Evolutionary conservation across 257 asterid species (phyloP).

Genomic region (Forsythia viridissima): DNA sequence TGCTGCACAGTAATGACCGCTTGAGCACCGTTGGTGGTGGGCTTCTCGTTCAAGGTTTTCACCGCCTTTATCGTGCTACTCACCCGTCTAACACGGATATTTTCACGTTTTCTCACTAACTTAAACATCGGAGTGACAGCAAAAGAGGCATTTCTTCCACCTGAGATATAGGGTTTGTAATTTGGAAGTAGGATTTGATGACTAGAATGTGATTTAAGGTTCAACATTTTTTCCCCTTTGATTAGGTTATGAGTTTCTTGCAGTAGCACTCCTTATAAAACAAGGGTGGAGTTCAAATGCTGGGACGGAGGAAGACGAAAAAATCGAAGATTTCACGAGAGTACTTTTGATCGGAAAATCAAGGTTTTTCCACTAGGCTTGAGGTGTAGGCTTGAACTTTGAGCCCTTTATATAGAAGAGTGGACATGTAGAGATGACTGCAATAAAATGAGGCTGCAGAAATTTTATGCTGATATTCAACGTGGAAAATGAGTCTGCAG

Average conservation of each 20-base stretch:
- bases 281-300: neutral
- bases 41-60: constrained; percentile 18
- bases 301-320: neutral
- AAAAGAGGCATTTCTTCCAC: constrained; percentile 3
- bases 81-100: neutral
- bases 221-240: constrained; percentile 20
- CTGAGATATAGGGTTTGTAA: constrained; percentile 22
- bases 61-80: constrained; percentile 27
- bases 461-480: too few relatives aligned
- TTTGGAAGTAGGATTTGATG: constrained; percentile 19
- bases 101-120: neutral
- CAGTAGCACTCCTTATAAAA: neutral
- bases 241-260: too few relatives aligned
- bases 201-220: constrained; percentile 5
- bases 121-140: neutral
- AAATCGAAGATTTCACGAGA: neutral
- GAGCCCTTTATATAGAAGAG: constrained; percentile 1
- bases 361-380: too few relatives aligned
- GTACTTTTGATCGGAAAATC: neutral
- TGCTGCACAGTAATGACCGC: constrained; percentile 43
- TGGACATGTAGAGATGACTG: neutral
- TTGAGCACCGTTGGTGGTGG: constrained; percentile 25
- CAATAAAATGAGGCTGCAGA: neutral
- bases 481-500: too few relatives aligned
- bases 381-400: neutral